Evolutionary conservation across 2,329 filamentous ascomycete genomes (phyloP), one percentile per base, ranked within the genome.

Genomic region (Rhynchosporium secalis): DNA sequence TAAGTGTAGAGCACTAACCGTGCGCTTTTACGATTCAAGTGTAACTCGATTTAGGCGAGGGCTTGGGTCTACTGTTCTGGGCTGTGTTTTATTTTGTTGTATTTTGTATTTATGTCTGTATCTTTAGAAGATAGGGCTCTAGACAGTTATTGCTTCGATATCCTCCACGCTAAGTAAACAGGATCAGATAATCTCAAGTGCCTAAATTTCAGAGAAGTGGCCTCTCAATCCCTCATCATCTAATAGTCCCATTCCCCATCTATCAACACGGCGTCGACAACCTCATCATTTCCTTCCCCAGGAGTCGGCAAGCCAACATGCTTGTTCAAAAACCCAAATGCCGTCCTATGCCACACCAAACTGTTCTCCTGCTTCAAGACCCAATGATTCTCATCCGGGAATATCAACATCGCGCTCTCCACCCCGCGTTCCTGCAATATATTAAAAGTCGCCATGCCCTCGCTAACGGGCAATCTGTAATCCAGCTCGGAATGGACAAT

Each of bases 281-380:
- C 59, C 20, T 43, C 63, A 62, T 67, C 62, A 28, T 36, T 64
- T 7, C 58, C 38, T 48, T 60, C 29, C 7, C 28, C 41, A 51
- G 65, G 66, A 28, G 40, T 57, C 8, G 62, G 63, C 52, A 70
- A 58, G 0, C 64, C 64, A 0, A 66, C 68, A 63, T 65, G 62
- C 4, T 61, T 62, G 62, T 87, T 87, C 69, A 87, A 84, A 85
- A 89, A 96, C 63, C 86, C 86, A 45, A 96, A 72, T 26, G 97
- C 92, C 60, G 91, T 89, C 62, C 83, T 83, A 72, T 97, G 91
- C 56, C 94, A 97, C 28, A 95, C 82, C 26, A 96, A 78, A 9
- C 86, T 88, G 75, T 97, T 97, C 77, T 96, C 93, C 0, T 88
- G 90, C 74, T 96, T 96, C 58, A 96, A 73, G 6, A 96, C 92